These are phyloP conservation scores for Penicillium cataractarum DNA, from an alignment of 495 filamentous ascomycete genomes.

Conservation along the genomic window DNA sequence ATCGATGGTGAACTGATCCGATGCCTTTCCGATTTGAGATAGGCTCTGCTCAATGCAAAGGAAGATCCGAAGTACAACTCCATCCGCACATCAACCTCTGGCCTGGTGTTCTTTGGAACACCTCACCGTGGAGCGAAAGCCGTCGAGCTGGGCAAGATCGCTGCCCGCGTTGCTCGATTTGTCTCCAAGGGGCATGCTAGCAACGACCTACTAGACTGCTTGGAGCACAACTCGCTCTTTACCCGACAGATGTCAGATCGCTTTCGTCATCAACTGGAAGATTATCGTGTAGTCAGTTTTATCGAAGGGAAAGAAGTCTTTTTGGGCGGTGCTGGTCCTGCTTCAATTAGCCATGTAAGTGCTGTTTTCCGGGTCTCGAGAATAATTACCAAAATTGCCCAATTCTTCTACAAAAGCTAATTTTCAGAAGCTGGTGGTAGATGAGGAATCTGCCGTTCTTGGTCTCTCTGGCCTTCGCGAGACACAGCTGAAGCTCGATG, in stretches of 20 bases:
- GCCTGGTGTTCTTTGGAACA: slow-evolving; percentile 52
- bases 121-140: slow-evolving; percentile 49
- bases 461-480: slow-evolving; percentile 43
- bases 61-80: slow-evolving; percentile 44
- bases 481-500: slow-evolving; percentile 45
- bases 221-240: slow-evolving; percentile 46
- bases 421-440: slow-evolving; percentile 37
- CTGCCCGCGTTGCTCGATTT: slow-evolving; percentile 39
- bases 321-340: slow-evolving; percentile 35
- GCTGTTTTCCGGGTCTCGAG: no score
- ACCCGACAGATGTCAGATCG: slow-evolving; percentile 44
- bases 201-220: slow-evolving; percentile 40
- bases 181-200: slow-evolving; percentile 39
- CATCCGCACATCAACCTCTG: slow-evolving; percentile 43
- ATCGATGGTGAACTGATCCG: not conserved
- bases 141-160: slow-evolving; percentile 44
- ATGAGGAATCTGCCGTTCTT: slow-evolving; percentile 44
- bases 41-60: slow-evolving; percentile 48
- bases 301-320: slow-evolving; percentile 47
- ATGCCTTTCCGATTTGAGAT: not conserved
- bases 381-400: not conserved
- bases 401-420: slow-evolving; percentile 15
- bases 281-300: slow-evolving; percentile 46
- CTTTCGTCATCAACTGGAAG: slow-evolving; percentile 42
- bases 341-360: slow-evolving; percentile 40